phyloP scores from a whole-genome alignment of 495 filamentous ascomycete species.

The Alectoria sarmentosa region DNA sequence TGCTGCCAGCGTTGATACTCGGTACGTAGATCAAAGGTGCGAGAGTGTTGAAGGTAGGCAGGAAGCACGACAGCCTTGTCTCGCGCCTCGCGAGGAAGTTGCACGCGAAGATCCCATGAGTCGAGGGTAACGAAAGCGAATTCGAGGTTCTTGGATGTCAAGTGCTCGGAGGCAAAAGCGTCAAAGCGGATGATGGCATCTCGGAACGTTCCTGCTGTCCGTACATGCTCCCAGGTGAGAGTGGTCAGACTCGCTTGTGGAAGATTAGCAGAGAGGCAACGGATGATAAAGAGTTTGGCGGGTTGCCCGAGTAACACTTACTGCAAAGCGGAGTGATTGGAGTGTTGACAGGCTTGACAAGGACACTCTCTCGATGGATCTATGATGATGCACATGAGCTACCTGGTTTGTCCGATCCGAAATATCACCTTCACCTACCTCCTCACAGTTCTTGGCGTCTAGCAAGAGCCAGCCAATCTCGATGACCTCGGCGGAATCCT shows the following conservation, averaged over 20 bases:
- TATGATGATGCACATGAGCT: constrained; percentile 33
- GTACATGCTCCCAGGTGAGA: constrained; percentile 97
- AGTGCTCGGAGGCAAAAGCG: constrained; percentile 79
- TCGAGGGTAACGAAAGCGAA: constrained; percentile 98
- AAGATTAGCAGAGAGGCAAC: constrained; percentile 22
- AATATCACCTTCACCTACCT: constrained; percentile 52
- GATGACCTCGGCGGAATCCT: constrained; percentile 98
- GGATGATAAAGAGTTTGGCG: constrained; percentile 15
- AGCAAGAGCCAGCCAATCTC: constrained; percentile 97
- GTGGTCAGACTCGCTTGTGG: constrained; percentile 86
- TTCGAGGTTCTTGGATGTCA: constrained; percentile 77
- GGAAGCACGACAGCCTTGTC: constrained; percentile 96
- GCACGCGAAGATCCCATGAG: constrained; percentile 96
- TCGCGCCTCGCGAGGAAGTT: constrained; percentile 92
- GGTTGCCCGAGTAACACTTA: constrained; percentile 47
- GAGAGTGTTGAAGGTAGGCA: constrained; percentile 94
- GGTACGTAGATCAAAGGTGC: constrained; percentile 91
- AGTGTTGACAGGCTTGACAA: constrained; percentile 97
- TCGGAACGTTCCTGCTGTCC: constrained; percentile 90
- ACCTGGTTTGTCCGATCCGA: background rate
- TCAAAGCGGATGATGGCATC: constrained; percentile 96
- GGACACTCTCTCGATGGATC: constrained; percentile 89
- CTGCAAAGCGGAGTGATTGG: constrained; percentile 98
- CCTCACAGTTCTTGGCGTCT: constrained; percentile 82
- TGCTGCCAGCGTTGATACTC: constrained; percentile 98